A percentile compares a stretch with the other conserved stretches of the same genome.
Conservation (phyloP, 1,284 basidiomycete species). For the Blastosporella zonata region DNA sequence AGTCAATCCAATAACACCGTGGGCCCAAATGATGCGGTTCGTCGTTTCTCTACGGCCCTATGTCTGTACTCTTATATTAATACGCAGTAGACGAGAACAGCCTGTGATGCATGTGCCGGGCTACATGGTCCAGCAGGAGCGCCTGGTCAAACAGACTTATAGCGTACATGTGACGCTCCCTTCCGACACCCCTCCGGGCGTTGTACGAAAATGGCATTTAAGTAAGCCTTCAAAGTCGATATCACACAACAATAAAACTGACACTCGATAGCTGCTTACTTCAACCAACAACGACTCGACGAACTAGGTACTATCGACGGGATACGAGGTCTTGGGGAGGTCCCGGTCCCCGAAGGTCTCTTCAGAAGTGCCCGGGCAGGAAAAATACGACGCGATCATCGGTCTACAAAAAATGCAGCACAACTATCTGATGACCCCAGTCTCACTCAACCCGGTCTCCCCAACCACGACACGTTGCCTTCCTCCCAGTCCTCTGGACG, state of each 20-base stretch:
- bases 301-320: conserved; percentile 64
- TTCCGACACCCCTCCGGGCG: conserved; percentile 57
- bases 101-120: conserved; percentile 19
- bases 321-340: conserved; percentile 59
- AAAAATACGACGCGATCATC: conserved; percentile 57
- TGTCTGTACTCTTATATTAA: neutral
- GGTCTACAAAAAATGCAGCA: conserved; percentile 25
- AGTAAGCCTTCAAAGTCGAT: conserved; percentile 54
- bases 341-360: conserved; percentile 67
- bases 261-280: conserved; percentile 63
- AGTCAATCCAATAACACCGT: conserved; percentile 63
- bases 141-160: conserved; percentile 81
- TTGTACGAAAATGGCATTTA: conserved; percentile 76
- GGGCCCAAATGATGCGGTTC: conserved; percentile 71
- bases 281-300: conserved; percentile 70
- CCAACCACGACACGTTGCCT: conserved; percentile 13
- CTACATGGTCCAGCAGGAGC: conserved; percentile 41
- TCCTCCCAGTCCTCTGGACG: conserved; percentile 20
- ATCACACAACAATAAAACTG: conserved; percentile 3
- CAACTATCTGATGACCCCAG: conserved; percentile 20
- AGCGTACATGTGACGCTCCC: conserved; percentile 74
- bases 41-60: conserved; percentile 14
- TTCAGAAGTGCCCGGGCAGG: conserved; percentile 72
- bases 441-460: conserved; percentile 19
- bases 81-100: conserved; percentile 18